Base-by-base conservation (phyloP, 1,139 yeast species). In the Suhomyces guaymorum region DNA sequence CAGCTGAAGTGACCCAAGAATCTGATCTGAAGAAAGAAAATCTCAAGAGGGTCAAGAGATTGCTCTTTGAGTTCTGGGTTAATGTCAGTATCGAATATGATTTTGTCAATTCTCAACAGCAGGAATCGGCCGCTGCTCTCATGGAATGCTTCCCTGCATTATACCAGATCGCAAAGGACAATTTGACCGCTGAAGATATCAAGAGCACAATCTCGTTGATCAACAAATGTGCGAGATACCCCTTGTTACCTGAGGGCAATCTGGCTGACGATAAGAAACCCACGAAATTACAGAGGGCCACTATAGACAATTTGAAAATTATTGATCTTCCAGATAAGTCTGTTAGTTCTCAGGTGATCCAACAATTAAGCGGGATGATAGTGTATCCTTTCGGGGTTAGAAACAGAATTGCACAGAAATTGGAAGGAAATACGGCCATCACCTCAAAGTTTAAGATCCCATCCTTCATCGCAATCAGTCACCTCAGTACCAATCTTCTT, bases 51-150 rank as follows among this genome's bases (percentile, higher is more conserved):
- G 59, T 79, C 7, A 48, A 73, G 20, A 60, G 66, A 4, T 51
- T 66, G 21, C 58, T 80, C 3, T 83, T 79, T 55, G 58, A 66
- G 0, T 81, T 85, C 42, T 89, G 96, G 96, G 56, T 71, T 1
- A 49, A 61, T 1, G 75, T 81, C 24, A 68, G 75, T 5, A 70
- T 82, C 18, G 77, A 78, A 12, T 83, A 82, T 54, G 80, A 77
- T 41, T 73, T 82, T 32, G 56, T 70, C 1, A 57, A 72, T 35
- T 75, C 75, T 22, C 50, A 61, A 6, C 81, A 79, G 43, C 86
- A 82, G 47, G 81, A 78, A 16, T 69, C 78, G 19, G 55, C 82
- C 17, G 66, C 76, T 10, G 71, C 74, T 15, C 63, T 78, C 28
- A 66, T 80, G 53, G 53, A 61, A 11, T 61, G 78, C 14, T 82